phyloP scores from a whole-genome alignment of 257 asterid species.

The Cynanchum wilfordii region DNA sequence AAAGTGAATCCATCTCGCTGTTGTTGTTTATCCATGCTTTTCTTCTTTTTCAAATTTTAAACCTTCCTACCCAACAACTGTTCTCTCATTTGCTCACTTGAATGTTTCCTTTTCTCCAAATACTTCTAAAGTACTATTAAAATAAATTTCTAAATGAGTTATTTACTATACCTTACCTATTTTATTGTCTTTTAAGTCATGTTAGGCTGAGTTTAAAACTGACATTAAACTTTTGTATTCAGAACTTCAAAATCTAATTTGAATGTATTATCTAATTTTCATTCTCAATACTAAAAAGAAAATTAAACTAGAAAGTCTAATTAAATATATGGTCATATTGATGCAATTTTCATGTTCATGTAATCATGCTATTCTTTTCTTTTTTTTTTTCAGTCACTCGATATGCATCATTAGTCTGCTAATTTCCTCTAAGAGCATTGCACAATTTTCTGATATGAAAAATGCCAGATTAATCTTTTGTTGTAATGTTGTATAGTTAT shows the following conservation, averaged over 20 bases:
- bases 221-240: no score
- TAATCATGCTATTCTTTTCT: not conserved
- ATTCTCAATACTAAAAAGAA: not conserved
- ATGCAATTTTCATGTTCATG: not conserved
- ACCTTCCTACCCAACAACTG: not conserved
- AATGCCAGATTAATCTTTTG: not conserved
- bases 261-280: not conserved
- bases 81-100: no score
- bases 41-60: not conserved
- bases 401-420: not conserved
- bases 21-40: not conserved
- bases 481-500: not conserved
- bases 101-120: no score
- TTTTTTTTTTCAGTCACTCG: not conserved
- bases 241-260: no score
- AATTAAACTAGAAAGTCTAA: not conserved
- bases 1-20: not conserved
- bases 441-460: not conserved
- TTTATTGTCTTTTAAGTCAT: no score
- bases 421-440: not conserved
- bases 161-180: no score
- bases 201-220: no score
- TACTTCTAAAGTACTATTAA: no score
- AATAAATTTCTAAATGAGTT: no score
- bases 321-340: not conserved